phyloP scores from a whole-genome alignment of 2,329 filamentous ascomycete species.

The Botrytis sinoallii region DNA sequence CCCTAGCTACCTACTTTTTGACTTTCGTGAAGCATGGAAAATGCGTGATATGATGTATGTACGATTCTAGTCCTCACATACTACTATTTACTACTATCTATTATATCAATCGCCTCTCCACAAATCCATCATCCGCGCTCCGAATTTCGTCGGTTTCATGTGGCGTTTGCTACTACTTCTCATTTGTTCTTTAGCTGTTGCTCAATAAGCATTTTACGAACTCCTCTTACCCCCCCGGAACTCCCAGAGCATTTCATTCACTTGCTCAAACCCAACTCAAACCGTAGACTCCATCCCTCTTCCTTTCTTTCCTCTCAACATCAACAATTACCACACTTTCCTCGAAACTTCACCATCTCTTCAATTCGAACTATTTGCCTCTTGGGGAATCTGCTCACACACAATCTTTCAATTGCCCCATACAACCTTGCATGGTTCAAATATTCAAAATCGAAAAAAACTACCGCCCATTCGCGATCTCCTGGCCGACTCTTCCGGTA shows the following conservation, averaged over 20 bases:
- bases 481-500: constrained; percentile 20
- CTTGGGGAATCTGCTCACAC: background rate
- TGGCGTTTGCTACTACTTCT: constrained; percentile 16
- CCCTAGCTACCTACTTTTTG: background rate
- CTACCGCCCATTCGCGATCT: constrained; percentile 14
- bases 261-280: background rate
- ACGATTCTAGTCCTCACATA: background rate
- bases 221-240: constrained; percentile 3
- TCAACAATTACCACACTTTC: background rate
- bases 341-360: background rate
- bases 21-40: background rate
- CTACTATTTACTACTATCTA: background rate
- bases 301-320: constrained; percentile 5
- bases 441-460: background rate
- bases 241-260: background rate
- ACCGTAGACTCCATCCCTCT: constrained; percentile 3
- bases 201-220: constrained; percentile 19
- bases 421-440: constrained; percentile 13
- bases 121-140: background rate
- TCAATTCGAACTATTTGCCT: no score
- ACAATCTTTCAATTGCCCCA: background rate
- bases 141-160: constrained; percentile 15
- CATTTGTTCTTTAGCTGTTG: background rate
- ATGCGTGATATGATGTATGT: background rate
- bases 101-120: background rate